These are phyloP conservation scores for Debaryomycetaceae sp. DNA, from an alignment of 1,139 yeast species.

Conservation along the genomic window DNA sequence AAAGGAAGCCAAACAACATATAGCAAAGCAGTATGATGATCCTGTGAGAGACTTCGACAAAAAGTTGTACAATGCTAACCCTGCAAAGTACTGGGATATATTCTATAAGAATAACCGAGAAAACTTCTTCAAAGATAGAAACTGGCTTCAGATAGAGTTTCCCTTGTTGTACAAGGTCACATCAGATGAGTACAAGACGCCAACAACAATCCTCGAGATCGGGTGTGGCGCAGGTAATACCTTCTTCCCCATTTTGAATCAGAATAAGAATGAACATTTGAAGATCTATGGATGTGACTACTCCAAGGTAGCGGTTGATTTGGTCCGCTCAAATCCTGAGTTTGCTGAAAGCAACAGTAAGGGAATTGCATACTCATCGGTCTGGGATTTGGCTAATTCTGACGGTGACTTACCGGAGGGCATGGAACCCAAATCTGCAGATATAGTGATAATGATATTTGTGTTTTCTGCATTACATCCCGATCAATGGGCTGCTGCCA, in stretches of 20 bases:
- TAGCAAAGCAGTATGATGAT: conserved; percentile 67
- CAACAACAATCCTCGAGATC: conserved; percentile 75
- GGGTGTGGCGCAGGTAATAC: conserved; percentile 99
- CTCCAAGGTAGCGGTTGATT: conserved; percentile 83
- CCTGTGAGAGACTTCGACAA: conserved; percentile 90
- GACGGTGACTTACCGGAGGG: conserved; percentile 78
- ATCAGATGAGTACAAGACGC: conserved; percentile 58
- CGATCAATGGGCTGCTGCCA: conserved; percentile 82
- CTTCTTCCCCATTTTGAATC: conserved; percentile 79
- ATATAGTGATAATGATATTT: conserved; percentile 88
- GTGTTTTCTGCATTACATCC: conserved; percentile 93
- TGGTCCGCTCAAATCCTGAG: conserved; percentile 62
- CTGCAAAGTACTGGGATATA: conserved; percentile 94
- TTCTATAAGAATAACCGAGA: conserved; percentile 88
- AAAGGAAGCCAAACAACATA: conserved; percentile 68
- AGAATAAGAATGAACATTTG: conserved; percentile 75
- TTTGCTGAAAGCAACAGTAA: conserved; percentile 47
- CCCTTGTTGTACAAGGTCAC: conserved; percentile 82
- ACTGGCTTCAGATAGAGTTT: conserved; percentile 93
- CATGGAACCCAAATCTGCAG: conserved; percentile 77
- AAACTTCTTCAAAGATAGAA: conserved; percentile 92
- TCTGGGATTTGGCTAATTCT: conserved; percentile 91
- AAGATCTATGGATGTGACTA: conserved; percentile 85
- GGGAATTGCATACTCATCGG: conserved; percentile 74
- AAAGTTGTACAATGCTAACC: conserved; percentile 71